Evolutionary conservation across 2,329 filamentous ascomycete genomes (phyloP).

Genomic region (Fusarium pseudonygamai): DNA sequence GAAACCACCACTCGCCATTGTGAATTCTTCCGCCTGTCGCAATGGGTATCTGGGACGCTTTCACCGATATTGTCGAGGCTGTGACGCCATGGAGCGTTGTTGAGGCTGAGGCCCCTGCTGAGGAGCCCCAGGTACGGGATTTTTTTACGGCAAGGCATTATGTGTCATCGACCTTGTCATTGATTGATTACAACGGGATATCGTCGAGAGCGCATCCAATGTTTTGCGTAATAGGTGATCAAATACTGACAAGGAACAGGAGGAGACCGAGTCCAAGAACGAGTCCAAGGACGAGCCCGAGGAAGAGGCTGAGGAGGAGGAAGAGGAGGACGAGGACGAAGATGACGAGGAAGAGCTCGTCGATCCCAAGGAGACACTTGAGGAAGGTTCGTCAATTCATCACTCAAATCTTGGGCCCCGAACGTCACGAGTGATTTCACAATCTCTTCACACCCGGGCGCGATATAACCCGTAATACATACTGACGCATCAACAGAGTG

Average conservation of each 20-base stretch:
- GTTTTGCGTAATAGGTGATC: not conserved
- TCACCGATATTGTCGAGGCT: slow-evolving; percentile 71
- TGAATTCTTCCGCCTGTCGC: slow-evolving; percentile 52
- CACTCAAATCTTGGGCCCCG: not conserved
- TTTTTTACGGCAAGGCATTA: slow-evolving; percentile 32
- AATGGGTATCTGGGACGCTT: slow-evolving; percentile 75
- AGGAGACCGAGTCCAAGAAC: slow-evolving; percentile 63
- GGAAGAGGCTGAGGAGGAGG: slow-evolving; percentile 56
- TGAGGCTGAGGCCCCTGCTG: slow-evolving; percentile 74
- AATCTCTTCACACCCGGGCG: slow-evolving; percentile 18
- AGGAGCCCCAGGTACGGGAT: slow-evolving; percentile 66
- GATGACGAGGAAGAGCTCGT: slow-evolving; percentile 85
- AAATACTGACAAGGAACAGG: slow-evolving; percentile 41
- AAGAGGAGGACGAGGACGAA: slow-evolving; percentile 66
- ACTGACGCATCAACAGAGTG: slow-evolving; percentile 72
- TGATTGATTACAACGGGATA: slow-evolving; percentile 25
- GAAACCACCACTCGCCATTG: slow-evolving; percentile 55
- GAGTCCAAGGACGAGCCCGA: slow-evolving; percentile 46
- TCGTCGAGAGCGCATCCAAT: not conserved
- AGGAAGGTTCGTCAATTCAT: slow-evolving; percentile 79
- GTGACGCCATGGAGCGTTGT: slow-evolving; percentile 71
- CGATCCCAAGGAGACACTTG: slow-evolving; percentile 87
- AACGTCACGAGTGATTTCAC: slow-evolving; percentile 33
- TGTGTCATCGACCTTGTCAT: slow-evolving; percentile 11
- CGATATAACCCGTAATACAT: slow-evolving; percentile 14